Conservation (phyloP, 768 basidiomycete species). For the Mrakia frigida region DNA sequence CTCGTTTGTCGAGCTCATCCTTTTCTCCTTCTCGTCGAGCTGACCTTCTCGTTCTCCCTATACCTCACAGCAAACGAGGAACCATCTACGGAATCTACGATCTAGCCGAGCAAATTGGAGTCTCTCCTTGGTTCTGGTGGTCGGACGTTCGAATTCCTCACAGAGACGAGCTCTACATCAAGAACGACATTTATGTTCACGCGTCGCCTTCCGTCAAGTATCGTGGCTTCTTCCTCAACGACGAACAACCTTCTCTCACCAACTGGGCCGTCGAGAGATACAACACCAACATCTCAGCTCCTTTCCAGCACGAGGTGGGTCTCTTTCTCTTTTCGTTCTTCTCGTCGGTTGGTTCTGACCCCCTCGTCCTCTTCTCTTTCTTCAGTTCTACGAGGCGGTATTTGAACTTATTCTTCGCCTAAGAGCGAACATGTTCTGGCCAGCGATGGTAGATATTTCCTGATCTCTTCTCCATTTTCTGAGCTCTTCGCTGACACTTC, state of each 20-base stretch:
- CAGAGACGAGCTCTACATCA: conserved; percentile 51
- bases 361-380: background rate
- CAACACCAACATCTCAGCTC: conserved; percentile 56
- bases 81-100: conserved; percentile 64
- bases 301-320: conserved; percentile 51
- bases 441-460: conserved; percentile 40
- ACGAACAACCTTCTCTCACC: conserved; percentile 66
- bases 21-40: background rate
- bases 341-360: background rate
- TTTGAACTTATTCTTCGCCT: conserved; percentile 63
- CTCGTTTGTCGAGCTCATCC: background rate
- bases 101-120: conserved; percentile 65
- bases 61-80: conserved; percentile 49
- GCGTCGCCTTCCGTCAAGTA: conserved; percentile 65
- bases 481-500: background rate
- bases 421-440: conserved; percentile 69
- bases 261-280: conserved; percentile 68
- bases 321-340: background rate
- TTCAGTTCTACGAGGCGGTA: conserved; percentile 44
- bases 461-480: background rate
- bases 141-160: conserved; percentile 65
- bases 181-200: conserved; percentile 47
- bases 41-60: background rate
- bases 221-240: conserved; percentile 64
- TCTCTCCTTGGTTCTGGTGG: conserved; percentile 55